phyloP scores from a whole-genome alignment of 2,329 filamentous ascomycete genomes.

The Pseudogymnoascus sp. region DNA sequence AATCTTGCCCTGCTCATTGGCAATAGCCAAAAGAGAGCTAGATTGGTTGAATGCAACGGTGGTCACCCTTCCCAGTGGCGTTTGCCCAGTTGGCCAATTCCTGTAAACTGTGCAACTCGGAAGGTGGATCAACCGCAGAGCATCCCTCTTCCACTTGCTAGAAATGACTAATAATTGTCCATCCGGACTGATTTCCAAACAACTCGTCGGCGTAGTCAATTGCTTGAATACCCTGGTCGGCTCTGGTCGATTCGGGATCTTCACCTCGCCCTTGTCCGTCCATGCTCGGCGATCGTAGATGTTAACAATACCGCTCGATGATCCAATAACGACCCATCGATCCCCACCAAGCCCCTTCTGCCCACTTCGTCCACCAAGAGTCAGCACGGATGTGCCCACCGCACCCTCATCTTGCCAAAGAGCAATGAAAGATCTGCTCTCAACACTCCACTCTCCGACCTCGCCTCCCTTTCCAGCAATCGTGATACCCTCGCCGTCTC shows the following conservation, averaged over 20 bases:
- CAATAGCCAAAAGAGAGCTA: conserved; percentile 70
- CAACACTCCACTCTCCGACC: conserved; percentile 79
- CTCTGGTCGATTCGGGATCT: conserved; percentile 58
- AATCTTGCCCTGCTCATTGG: conserved; percentile 82
- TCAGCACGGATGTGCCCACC: conserved; percentile 73
- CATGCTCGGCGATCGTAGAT: conserved; percentile 68
- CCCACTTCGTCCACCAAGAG: conserved; percentile 63
- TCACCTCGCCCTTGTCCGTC: conserved; percentile 32
- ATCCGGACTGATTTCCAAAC: conserved; percentile 75
- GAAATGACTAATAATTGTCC: conserved; percentile 84
- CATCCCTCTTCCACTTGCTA: conserved; percentile 80
- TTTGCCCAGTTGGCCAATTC: conserved; percentile 93
- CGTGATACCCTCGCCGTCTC: conserved; percentile 69
- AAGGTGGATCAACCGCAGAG: conserved; percentile 77
- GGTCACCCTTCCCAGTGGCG: conserved; percentile 77
- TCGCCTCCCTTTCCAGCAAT: conserved; percentile 82
- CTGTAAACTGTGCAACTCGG: conserved; percentile 89
- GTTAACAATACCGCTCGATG: conserved; percentile 81
- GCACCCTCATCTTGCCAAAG: conserved; percentile 88
- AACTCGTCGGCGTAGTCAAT: conserved; percentile 75
- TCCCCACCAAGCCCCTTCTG: conserved; percentile 62
- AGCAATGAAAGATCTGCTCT: conserved; percentile 59
- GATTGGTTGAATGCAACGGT: conserved; percentile 59
- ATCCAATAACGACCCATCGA: conserved; percentile 83
- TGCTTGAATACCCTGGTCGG: conserved; percentile 73